Base-by-base conservation (phyloP, 306 rosid genomes). In the Acmispon strigosus region DNA sequence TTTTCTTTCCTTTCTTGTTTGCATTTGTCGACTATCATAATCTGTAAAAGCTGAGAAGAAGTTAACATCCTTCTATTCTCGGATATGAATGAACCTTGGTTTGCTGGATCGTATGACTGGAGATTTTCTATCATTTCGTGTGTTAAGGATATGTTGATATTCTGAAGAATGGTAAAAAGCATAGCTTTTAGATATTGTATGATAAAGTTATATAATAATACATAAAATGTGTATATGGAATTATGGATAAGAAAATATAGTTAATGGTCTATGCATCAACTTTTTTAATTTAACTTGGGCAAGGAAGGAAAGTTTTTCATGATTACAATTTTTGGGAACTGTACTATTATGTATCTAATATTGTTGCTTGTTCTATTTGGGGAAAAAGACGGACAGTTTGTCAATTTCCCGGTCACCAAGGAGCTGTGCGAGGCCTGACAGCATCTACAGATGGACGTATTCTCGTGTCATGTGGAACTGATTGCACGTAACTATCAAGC, bases 381-480 rank as follows among this genome's bases (percentile, higher is more conserved):
- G 14, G 11, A 18, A 1, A 76, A 41, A 90, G 97, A 75, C 88
- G 74, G 6, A 91, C 96, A 2, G 79, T 91, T 73, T 75, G 83
- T 69, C 89, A 75, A 71, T 94, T 94, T 88, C 92, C 91, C 78
- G 99, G 99, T 44, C 99, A 94, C 78, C 90, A 60, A 84, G 95
- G 97, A 79, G 91, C 97, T 19, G 97, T 91, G 15, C 85, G 83
- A 76, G 99, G 99, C 74, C 60, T 91, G 59, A 81, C 97, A 12
- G 86, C 55, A 58, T 87, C 96, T 62, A 83, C 92, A 10, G 95
- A 94, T 87, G 99, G 97, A 39, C 78, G 42, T 41, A 68, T 84
- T 72, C 88, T 94, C 66, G 86, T 94, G 70, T 94, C 99, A 57
- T 94, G 99, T 78, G 97, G 99, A 71, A 84, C 92, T 48, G 97